Evolutionary conservation across 2,329 filamentous ascomycete genomes (phyloP), one percentile per base, ranked within the genome.

Genomic region (Chlorencoelia australis): DNA sequence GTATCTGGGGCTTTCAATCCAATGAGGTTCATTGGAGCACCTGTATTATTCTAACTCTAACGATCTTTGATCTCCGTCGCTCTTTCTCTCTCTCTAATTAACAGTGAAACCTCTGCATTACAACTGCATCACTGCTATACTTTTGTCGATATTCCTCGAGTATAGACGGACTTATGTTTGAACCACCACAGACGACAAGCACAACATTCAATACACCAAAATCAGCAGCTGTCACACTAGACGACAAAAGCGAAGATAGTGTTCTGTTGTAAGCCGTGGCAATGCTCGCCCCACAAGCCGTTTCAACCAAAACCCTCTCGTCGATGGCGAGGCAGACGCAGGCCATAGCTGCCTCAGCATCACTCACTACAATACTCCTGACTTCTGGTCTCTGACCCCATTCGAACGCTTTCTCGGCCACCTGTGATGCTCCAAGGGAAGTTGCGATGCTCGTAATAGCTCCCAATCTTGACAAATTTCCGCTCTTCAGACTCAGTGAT

Each of bases 151-250:
- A 36, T n/a, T 40, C 33, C n/a, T 66, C 63, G 35, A 86, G 60
- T 52, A 78, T 69, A 22, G 72, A 68, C 41, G 80, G 56, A 2
- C 71, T 75, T 22, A 84, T 71, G 54, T 76, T 76, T 15, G 71
- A 78, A 4, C 82, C 83, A 29, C 89, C 89, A 53, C 89, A 96
- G 5, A 95, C 76, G 16, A 94, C 68, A 35, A 95, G 65, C 2
- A 95, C 86, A 5, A 95, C 72, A 46, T 83, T 84, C 55, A 76
- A 81, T 39, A 71, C 63, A 0, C 66, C 64, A 60, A 70, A 78
- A 44, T 85, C 69, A 21, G 70, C 69, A 50, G 0, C 79, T 73
- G 1, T 87, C 61, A 7, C 75, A 61, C 48, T 68, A 65, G 52
- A 77, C 16, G 26, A 37, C 6, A 37, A 29, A 11, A 36, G 10